Conservation (phyloP, 495 filamentous ascomycete genomes). For the Penicillium paradoxum region DNA sequence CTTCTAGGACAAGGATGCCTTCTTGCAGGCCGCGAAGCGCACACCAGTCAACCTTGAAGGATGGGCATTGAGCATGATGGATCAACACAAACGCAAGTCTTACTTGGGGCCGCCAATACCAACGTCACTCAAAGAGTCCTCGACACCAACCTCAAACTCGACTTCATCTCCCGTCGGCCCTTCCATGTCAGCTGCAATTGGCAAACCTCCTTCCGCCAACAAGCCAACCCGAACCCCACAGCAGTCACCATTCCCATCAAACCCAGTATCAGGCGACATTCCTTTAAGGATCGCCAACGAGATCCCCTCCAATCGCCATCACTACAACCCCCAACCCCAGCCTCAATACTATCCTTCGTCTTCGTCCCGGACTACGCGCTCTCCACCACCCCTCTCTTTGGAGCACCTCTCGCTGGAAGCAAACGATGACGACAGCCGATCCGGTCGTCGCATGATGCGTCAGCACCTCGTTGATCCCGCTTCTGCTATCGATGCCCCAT, state of each 20-base stretch:
- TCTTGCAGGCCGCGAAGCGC: constrained; percentile 89
- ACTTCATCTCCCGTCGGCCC: constrained; percentile 11
- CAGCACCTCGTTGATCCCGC: constrained; percentile 33
- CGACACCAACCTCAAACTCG: constrained; percentile 12
- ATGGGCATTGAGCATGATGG: constrained; percentile 89
- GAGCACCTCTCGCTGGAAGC: constrained; percentile 40
- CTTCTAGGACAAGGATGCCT: constrained; percentile 75
- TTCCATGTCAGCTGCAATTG: constrained; percentile 15
- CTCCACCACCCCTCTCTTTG: constrained; percentile 33
- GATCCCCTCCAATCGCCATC: constrained; percentile 21
- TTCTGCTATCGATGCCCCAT: constrained; percentile 35
- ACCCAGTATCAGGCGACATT: constrained; percentile 63
- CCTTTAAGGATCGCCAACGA: constrained; percentile 54
- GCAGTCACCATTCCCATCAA: constrained; percentile 39
- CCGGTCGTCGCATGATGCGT: constrained; percentile 35
- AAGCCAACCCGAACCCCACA: constrained; percentile 49
- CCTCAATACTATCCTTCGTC: constrained; percentile 25
- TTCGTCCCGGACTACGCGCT: constrained; percentile 25
- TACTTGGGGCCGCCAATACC: constrained; percentile 66
- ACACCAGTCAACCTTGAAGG: constrained; percentile 86
- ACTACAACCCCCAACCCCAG: constrained; percentile 23
- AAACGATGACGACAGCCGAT: constrained; percentile 31
- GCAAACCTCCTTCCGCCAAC: constrained; percentile 24
- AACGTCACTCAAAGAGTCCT: constrained; percentile 39
- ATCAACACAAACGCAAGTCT: constrained; percentile 84